phyloP scores from a whole-genome alignment of 108 stramenopile genomes.

The Discostella stelligeroides region DNA sequence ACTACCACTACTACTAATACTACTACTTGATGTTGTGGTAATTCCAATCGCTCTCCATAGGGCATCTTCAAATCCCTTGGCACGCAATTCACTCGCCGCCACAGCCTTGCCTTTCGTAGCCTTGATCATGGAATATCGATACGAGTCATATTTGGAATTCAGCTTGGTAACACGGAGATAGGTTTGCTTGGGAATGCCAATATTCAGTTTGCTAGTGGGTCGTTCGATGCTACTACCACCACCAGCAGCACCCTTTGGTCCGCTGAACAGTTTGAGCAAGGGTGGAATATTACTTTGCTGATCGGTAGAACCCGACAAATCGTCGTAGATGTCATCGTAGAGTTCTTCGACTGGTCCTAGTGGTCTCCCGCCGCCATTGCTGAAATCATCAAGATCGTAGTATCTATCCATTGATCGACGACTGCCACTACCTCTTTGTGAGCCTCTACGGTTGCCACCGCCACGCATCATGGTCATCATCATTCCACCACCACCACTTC shows the following conservation, averaged over 20 bases:
- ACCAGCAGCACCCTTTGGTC: constrained; percentile 2
- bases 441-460: not conserved
- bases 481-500: not conserved
- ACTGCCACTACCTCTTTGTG: not conserved
- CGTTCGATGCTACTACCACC: constrained; percentile 2
- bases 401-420: constrained; percentile 10
- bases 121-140: constrained; percentile 68
- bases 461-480: not conserved
- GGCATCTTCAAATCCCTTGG: constrained; percentile 66
- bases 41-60: constrained; percentile 43
- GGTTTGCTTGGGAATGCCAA: constrained; percentile 66
- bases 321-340: constrained; percentile 81
- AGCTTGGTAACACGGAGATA: constrained; percentile 72
- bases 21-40: not conserved
- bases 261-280: constrained; percentile 15
- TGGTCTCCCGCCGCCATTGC: constrained; percentile 17
- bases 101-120: constrained; percentile 72
- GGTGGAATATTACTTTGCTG: constrained; percentile 8
- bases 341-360: constrained; percentile 60
- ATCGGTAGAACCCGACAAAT: constrained; percentile 33
- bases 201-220: constrained; percentile 54
- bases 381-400: constrained; percentile 6
- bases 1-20: not conserved
- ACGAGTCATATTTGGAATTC: constrained; percentile 73
- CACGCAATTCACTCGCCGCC: constrained; percentile 64